Evolutionary conservation across 106 monocot species (phyloP), one percentile per base, ranked within the genome.

Genomic region (Acorus gramineus): DNA sequence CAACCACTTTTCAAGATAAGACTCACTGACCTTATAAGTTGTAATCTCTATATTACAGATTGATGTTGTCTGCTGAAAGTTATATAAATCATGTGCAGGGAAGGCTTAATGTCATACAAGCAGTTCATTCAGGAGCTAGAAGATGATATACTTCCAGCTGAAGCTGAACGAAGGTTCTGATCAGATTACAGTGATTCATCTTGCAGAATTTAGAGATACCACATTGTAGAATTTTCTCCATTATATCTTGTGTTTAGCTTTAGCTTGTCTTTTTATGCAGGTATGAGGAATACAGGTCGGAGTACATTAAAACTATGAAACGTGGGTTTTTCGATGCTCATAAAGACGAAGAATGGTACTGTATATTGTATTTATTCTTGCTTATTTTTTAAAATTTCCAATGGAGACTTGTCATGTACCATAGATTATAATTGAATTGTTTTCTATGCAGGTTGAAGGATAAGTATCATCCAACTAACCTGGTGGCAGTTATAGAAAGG

Each of bases 81-180:
- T 11, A 11, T 52, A 13, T 64, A 5, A 51, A 66, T 55, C 2
- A 54, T 44, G 69, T 88, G 55, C 80, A 99, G 98, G 81, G 98
- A 92, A 80, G 98, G 98, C 43, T 79, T 99, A 71, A 99, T 92
- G 98, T 83, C 98, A 56, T 99, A 99, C 63, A 99, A 99, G 72
- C 98, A 99, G 68, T 99, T 99, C 55, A 99, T 99, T 67, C 98
- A 99, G 76, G 98, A 90, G 64, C 98, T 99, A 71, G 98, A 99
- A 78, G 98, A 99, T 82, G 92, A 99, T 71, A 84, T 99, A 73
- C 73, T 82, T 44, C 98, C 98, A 62, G 68, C 85, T 65, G 98
- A 99, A 89, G 92, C 98, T 61, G 85, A 92, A 65, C 74, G 86
- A 55, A 85, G 98, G 98, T 99, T 85, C 10, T 63, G 28, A 28